Percentiles rank a stretch among this genome's conserved stretches.
These are phyloP conservation scores for Paraphaeosphaeria sporulosa DNA, from an alignment of 2,329 filamentous ascomycete species.

Conservation along the genomic window DNA sequence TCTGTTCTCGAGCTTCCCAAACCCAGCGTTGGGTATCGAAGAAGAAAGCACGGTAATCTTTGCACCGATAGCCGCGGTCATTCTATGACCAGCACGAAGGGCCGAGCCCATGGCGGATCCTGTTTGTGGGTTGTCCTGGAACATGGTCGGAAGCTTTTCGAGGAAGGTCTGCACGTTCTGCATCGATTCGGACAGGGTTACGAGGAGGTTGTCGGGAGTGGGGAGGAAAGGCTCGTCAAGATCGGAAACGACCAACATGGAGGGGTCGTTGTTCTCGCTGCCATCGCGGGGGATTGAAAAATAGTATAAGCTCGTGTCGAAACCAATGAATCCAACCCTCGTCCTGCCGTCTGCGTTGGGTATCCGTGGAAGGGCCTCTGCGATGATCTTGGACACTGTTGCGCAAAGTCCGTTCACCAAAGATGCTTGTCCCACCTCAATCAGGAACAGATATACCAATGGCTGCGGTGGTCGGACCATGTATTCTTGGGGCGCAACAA, in stretches of 20 bases:
- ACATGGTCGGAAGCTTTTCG: constrained; percentile 92
- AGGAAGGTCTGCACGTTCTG: constrained; percentile 92
- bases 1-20: constrained; percentile 85
- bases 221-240: constrained; percentile 96
- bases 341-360: constrained; percentile 94
- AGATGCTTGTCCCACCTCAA: constrained; percentile 91
- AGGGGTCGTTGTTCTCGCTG: constrained; percentile 83
- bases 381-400: constrained; percentile 89
- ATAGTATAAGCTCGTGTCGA: constrained; percentile 94
- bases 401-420: constrained; percentile 91
- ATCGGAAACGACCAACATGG: constrained; percentile 93
- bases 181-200: constrained; percentile 86
- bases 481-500: constrained; percentile 97
- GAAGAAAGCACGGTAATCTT: constrained; percentile 94
- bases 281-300: constrained; percentile 92
- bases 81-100: constrained; percentile 89
- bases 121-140: constrained; percentile 89
- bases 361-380: constrained; percentile 94
- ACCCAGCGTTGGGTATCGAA: constrained; percentile 86
- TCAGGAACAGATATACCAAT: constrained; percentile 92
- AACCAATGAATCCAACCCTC: constrained; percentile 90
- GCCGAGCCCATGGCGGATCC: constrained; percentile 96
- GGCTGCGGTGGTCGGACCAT: constrained; percentile 98
- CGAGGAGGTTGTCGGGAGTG: constrained; percentile 88
- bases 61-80: constrained; percentile 91